These are phyloP conservation scores for Aspergillus leporis DNA, from an alignment of 495 filamentous ascomycete genomes.

Conservation along the genomic window DNA sequence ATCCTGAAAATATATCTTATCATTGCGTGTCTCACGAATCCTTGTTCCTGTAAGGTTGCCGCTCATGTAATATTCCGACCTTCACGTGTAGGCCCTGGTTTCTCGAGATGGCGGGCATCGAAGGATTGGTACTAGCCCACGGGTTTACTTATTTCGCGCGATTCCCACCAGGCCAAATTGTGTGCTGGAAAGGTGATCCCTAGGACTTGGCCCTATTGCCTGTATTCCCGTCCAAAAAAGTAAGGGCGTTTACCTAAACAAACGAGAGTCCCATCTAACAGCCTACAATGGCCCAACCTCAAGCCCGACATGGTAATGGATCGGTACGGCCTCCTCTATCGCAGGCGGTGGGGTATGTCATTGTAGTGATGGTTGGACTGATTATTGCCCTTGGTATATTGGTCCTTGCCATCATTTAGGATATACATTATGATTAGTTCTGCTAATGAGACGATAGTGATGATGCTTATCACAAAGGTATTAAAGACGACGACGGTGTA, in stretches of 20 bases:
- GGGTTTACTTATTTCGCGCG: background rate
- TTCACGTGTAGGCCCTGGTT: background rate
- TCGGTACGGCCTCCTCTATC: constrained; percentile 32
- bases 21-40: constrained; percentile 14
- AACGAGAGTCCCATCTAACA: no score
- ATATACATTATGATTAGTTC: no score
- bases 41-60: background rate
- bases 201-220: no score
- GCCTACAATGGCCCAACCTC: background rate
- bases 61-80: background rate
- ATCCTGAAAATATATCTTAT: constrained; percentile 21
- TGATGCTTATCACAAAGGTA: constrained; percentile 37
- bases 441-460: constrained; percentile 21
- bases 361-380: constrained; percentile 35
- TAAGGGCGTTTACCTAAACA: no score
- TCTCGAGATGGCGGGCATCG: background rate
- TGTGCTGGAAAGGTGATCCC: no score
- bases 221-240: no score
- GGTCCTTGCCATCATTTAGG: no score
- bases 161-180: background rate
- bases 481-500: constrained; percentile 39
- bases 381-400: constrained; percentile 32
- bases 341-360: constrained; percentile 39
- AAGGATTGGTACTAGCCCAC: background rate
- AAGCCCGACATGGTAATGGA: constrained; percentile 1